These are phyloP conservation scores for Aspergillus quadricinctus DNA, from an alignment of 2,329 filamentous ascomycete genomes.

Conservation along the genomic window DNA sequence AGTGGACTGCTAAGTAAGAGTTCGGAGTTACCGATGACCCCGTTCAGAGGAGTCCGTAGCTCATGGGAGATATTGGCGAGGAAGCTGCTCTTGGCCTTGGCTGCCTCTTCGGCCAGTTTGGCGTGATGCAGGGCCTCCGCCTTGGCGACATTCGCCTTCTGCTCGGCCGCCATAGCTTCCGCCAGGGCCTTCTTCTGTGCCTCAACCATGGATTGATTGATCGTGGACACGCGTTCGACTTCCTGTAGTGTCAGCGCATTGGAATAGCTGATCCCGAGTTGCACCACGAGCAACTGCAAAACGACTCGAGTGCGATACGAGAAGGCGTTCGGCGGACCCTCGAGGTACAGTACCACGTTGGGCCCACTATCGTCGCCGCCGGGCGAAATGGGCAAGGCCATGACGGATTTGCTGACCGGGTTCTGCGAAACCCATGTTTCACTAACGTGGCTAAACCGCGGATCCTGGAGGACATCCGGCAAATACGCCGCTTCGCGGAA, in stretches of 20 bases:
- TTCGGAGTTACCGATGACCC: constrained; percentile 75
- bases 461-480: constrained; percentile 60
- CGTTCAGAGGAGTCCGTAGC: constrained; percentile 90
- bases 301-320: constrained; percentile 55
- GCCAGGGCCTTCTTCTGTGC: constrained; percentile 60
- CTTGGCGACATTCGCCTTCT: constrained; percentile 62
- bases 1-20: constrained; percentile 55
- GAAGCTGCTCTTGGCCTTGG: constrained; percentile 81
- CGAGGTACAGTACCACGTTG: constrained; percentile 39
- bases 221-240: constrained; percentile 58
- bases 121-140: constrained; percentile 62
- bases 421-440: constrained; percentile 47
- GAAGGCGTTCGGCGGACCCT: constrained; percentile 61
- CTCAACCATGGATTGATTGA: constrained; percentile 62
- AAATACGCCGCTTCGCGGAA: constrained; percentile 61
- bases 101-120: constrained; percentile 62
- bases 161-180: constrained; percentile 58
- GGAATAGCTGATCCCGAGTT: constrained; percentile 60
- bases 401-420: constrained; percentile 57
- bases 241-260: constrained; percentile 61
- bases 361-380: no score
- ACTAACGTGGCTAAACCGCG: constrained; percentile 59
- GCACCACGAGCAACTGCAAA: constrained; percentile 56
- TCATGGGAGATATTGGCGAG: constrained; percentile 90
- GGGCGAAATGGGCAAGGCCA: constrained; percentile 53